These are phyloP conservation scores for Trichoderma koningiopsis DNA, from an alignment of 2,329 filamentous ascomycete genomes.

Conservation along the genomic window DNA sequence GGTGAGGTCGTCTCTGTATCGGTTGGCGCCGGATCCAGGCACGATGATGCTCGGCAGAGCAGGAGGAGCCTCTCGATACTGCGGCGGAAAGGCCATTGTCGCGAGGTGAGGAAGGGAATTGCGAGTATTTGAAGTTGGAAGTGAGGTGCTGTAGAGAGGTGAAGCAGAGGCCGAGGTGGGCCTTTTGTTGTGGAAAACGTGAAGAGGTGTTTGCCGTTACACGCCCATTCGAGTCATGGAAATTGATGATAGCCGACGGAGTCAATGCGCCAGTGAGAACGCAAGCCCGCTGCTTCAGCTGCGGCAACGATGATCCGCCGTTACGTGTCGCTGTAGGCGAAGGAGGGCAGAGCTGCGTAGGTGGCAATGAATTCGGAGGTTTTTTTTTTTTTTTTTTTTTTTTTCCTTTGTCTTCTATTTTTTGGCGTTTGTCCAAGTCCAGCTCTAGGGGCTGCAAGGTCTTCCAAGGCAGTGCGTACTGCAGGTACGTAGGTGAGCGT, in stretches of 20 bases:
- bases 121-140: constrained; percentile 4
- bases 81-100: constrained; percentile 43
- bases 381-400: constrained; percentile 9
- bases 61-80: constrained; percentile 41
- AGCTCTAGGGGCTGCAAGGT: constrained; percentile 14
- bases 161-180: constrained; percentile 19
- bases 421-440: constrained; percentile 19
- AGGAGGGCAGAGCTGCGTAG: constrained; percentile 15
- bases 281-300: constrained; percentile 18
- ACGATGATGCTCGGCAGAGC: constrained; percentile 44
- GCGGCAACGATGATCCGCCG: constrained; percentile 10
- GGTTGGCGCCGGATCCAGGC: constrained; percentile 33
- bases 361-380: constrained; percentile 15
- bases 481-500: constrained; percentile 2
- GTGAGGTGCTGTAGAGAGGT: not conserved
- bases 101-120: not conserved
- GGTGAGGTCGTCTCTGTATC: constrained; percentile 37
- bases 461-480: constrained; percentile 21
- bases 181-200: constrained; percentile 10
- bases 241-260: constrained; percentile 11
- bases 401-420: not conserved
- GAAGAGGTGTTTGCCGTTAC: constrained; percentile 13
- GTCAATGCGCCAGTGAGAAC: constrained; percentile 18
- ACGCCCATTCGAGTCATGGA: constrained; percentile 26
- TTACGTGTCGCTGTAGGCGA: constrained; percentile 20